These are phyloP conservation scores for Taphrina pruni DNA, from an alignment of 1,139 yeast genomes.

Conservation along the genomic window DNA sequence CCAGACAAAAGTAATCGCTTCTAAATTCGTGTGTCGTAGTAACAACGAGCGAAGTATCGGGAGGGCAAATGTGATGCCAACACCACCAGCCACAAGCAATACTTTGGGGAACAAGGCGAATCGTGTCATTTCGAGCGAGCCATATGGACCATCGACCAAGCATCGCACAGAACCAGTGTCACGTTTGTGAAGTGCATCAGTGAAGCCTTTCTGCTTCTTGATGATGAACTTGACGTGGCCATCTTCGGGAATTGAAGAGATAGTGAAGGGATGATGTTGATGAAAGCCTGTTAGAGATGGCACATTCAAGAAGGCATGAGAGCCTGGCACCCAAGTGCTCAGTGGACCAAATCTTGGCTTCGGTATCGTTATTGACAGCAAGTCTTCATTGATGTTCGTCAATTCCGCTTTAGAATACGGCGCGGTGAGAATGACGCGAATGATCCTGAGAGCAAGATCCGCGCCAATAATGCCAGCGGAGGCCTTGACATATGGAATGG, in stretches of 20 bases:
- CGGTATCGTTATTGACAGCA: slow-evolving; percentile 12
- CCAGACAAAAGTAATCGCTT: slow-evolving; percentile 18
- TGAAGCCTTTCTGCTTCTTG: slow-evolving; percentile 46
- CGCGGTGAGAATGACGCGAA: slow-evolving; percentile 29
- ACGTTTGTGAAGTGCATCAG: slow-evolving; percentile 43
- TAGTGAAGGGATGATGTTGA: slow-evolving; percentile 47
- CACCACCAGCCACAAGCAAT: slow-evolving; percentile 46
- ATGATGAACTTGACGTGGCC: slow-evolving; percentile 45
- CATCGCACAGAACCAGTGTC: slow-evolving; percentile 44
- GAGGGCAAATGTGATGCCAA: slow-evolving; percentile 45
- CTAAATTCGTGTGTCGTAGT: not conserved
- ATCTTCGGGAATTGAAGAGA: slow-evolving; percentile 45
- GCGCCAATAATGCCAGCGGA: slow-evolving; percentile 43
- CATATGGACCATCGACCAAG: slow-evolving; percentile 46
- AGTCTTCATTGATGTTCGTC: slow-evolving; percentile 11
- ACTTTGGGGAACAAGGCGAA: slow-evolving; percentile 45
- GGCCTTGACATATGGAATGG: slow-evolving; percentile 45
- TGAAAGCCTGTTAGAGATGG: slow-evolving; percentile 43
- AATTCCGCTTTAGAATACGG: slow-evolving; percentile 13
- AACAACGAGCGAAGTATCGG: slow-evolving; percentile 15
- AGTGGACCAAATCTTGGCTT: slow-evolving; percentile 42
- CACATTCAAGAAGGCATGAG: slow-evolving; percentile 45
- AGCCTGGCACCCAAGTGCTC: slow-evolving; percentile 46
- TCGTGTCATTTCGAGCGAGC: slow-evolving; percentile 44
- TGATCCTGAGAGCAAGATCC: slow-evolving; percentile 44